Evolutionary conservation across 2,329 filamentous ascomycete species (phyloP).

Genomic region (Pseudocercospora musae): DNA sequence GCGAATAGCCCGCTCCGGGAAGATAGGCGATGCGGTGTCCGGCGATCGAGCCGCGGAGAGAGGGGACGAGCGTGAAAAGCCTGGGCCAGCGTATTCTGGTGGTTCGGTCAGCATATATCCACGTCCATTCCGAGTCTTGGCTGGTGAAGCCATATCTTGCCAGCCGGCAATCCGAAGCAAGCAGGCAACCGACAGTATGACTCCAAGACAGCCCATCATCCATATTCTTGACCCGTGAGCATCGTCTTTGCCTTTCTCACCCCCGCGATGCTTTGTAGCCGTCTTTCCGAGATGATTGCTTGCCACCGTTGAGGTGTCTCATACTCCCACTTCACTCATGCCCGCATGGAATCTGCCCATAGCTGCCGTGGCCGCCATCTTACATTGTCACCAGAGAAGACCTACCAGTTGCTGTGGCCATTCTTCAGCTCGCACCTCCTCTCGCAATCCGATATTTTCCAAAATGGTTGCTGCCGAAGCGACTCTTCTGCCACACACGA

Average conservation of each 20-base stretch:
- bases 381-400: background rate
- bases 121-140: background rate
- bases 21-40: slow-evolving; percentile 76
- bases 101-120: background rate
- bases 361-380: background rate
- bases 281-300: background rate
- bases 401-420: slow-evolving; percentile 27
- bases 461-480: background rate
- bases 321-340: background rate
- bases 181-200: background rate
- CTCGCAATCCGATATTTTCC: background rate
- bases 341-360: background rate
- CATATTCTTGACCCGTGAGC: background rate
- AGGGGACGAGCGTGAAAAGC: slow-evolving; percentile 27
- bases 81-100: slow-evolving; percentile 24
- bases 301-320: background rate
- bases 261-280: background rate
- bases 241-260: background rate
- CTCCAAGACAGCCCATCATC: background rate
- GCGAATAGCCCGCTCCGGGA: slow-evolving; percentile 86
- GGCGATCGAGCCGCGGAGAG: slow-evolving; percentile 31
- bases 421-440: slow-evolving; percentile 16
- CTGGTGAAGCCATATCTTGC: background rate
- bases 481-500: slow-evolving; percentile 15
- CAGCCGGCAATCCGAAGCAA: background rate